phyloP scores from a whole-genome alignment of 1,139 yeast species.

The Lodderomyces beijingensis region DNA sequence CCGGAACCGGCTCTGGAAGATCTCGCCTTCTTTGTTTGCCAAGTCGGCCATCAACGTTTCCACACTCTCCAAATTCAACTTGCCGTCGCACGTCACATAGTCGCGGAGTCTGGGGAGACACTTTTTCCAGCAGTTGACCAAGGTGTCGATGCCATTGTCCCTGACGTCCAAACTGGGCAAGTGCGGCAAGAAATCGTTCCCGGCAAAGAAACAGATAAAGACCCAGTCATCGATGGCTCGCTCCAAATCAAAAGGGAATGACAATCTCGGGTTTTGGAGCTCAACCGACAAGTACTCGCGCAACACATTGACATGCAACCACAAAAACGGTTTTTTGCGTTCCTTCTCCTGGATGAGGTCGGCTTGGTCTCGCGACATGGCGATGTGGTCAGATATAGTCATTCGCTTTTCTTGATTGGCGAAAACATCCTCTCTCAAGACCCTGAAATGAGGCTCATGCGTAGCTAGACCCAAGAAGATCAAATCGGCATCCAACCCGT shows the following conservation, averaged over 20 bases:
- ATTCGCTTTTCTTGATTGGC: constrained; percentile 55
- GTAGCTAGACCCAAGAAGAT: constrained; percentile 93
- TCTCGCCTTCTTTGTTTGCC: constrained; percentile 73
- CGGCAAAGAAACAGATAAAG: constrained; percentile 97
- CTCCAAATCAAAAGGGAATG: constrained; percentile 82
- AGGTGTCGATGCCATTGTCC: constrained; percentile 84
- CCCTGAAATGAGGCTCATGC: constrained; percentile 95
- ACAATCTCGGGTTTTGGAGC: constrained; percentile 61
- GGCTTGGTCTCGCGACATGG: constrained; percentile 58
- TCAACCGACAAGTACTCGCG: constrained; percentile 88
- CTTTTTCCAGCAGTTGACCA: constrained; percentile 81
- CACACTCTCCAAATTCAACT: constrained; percentile 68
- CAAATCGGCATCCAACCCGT: constrained; percentile 96
- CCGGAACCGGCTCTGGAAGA: constrained; percentile 66
- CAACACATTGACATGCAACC: constrained; percentile 86
- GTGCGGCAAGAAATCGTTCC: constrained; percentile 97
- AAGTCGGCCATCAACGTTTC: constrained; percentile 64
- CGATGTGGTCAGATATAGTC: constrained; percentile 46
- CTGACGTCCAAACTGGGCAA: constrained; percentile 92
- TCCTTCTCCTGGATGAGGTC: constrained; percentile 52
- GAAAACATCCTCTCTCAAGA: constrained; percentile 93
- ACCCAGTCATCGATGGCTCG: constrained; percentile 99
- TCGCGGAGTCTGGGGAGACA: constrained; percentile 63
- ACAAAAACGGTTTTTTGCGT: constrained; percentile 79
- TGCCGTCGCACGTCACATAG: constrained; percentile 88